These are phyloP conservation scores for Areca catechu DNA, from an alignment of 176 grass and related monocot species.

Conservation along the genomic window DNA sequence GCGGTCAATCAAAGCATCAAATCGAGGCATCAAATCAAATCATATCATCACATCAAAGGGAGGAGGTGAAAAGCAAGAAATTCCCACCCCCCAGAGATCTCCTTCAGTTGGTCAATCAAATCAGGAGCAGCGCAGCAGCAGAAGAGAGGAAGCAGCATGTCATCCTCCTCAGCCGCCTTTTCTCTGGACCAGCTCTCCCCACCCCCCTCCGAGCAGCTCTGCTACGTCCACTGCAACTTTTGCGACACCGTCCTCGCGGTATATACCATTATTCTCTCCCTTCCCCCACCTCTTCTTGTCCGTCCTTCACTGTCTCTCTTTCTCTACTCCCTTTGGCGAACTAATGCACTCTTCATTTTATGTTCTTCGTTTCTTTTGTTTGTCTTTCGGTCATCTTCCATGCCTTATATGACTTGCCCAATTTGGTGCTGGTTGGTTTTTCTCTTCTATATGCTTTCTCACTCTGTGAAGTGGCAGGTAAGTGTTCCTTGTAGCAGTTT, in stretches of 20 bases:
- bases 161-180: constrained; percentile 68
- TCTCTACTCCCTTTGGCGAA: background rate
- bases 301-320: background rate
- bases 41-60: constrained; percentile 36
- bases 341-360: background rate
- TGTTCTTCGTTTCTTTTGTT: background rate
- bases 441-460: background rate
- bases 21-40: constrained; percentile 45
- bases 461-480: constrained; percentile 32
- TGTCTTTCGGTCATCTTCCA: background rate
- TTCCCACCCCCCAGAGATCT: background rate
- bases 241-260: constrained; percentile 98
- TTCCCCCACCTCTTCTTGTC: background rate
- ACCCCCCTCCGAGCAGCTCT: constrained; percentile 74
- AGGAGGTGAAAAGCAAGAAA: background rate
- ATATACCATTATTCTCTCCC: constrained; percentile 12
- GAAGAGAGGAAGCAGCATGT: constrained; percentile 24
- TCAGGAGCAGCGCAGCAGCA: constrained; percentile 5
- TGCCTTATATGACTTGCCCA: no score
- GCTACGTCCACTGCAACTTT: constrained; percentile 99
- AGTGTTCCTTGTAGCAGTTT: constrained; percentile 86
- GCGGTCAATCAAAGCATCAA: constrained; percentile 77
- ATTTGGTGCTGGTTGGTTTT: background rate
- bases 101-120: constrained; percentile 22
- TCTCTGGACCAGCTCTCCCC: constrained; percentile 48